These are phyloP conservation scores for Paramecium octaurelia DNA, from an alignment of 73 alveolate species.

Conservation along the genomic window DNA sequence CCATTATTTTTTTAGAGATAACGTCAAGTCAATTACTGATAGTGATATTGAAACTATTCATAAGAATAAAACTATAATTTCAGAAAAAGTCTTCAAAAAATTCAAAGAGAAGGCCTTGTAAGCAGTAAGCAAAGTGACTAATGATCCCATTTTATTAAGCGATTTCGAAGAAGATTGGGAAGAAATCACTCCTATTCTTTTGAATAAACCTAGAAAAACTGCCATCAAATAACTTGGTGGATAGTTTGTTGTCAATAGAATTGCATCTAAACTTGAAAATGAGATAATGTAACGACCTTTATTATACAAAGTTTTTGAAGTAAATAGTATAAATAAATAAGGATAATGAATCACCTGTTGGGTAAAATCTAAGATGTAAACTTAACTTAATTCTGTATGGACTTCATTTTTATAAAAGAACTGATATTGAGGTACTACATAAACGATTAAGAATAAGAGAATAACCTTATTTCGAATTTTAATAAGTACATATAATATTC, in stretches of 20 bases:
- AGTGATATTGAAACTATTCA: not conserved
- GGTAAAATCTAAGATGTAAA: constrained; percentile 26
- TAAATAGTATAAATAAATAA: not conserved
- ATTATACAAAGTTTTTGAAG: constrained; percentile 1
- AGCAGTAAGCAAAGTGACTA: not conserved
- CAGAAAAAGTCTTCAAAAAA: not conserved
- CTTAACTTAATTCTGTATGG: constrained; percentile 5
- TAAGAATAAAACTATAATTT: not conserved
- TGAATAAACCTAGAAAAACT: not conserved
- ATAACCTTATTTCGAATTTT: constrained; percentile 14
- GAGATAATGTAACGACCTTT: not conserved
- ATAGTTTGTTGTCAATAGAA: not conserved
- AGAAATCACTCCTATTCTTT: not conserved
- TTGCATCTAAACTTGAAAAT: not conserved
- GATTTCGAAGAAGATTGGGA: constrained; percentile 48
- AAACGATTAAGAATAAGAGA: not conserved
- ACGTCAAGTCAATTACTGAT: constrained; percentile 4
- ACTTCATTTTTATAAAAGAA: not conserved
- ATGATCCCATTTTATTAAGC: not conserved
- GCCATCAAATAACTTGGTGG: not conserved
- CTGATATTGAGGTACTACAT: constrained; percentile 33
- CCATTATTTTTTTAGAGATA: constrained; percentile 9
- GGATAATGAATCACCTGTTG: constrained; percentile 1
- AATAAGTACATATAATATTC: not conserved
- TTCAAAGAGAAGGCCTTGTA: not conserved